phyloP scores from a whole-genome alignment of 2,329 filamentous ascomycete species.

The Cladobotryum protrusum region DNA sequence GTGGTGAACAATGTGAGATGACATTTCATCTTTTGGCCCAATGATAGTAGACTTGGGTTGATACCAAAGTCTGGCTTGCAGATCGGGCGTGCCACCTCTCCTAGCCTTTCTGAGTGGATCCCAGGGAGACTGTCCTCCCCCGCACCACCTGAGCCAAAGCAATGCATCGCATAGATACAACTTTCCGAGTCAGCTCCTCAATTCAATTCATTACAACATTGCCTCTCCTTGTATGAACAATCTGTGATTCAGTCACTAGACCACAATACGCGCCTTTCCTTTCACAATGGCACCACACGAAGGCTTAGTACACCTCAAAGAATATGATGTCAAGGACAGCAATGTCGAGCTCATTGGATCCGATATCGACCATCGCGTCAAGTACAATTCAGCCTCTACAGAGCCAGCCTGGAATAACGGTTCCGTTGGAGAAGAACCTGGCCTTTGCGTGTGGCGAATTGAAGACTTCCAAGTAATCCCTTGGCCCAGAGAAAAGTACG shows the following conservation, averaged over 20 bases:
- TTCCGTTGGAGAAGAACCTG: slow-evolving; percentile 44
- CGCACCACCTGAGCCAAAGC: no score
- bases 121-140: no score
- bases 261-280: not conserved
- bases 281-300: slow-evolving; percentile 52
- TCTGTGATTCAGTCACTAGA: no score
- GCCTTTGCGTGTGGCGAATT: slow-evolving; percentile 59
- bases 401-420: slow-evolving; percentile 64
- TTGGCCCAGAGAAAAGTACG: slow-evolving; percentile 51
- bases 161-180: no score
- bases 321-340: slow-evolving; percentile 63
- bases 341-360: slow-evolving; percentile 61
- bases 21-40: not conserved
- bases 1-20: slow-evolving; percentile 55
- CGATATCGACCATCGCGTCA: slow-evolving; percentile 60
- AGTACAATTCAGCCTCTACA: slow-evolving; percentile 57
- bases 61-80: no score
- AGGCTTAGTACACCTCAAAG: slow-evolving; percentile 55
- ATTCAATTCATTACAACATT: no score
- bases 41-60: no score
- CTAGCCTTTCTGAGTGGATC: no score
- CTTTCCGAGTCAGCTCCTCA: no score
- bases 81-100: no score
- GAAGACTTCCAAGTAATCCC: slow-evolving; percentile 59
- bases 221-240: no score